Evolutionary conservation across 208 protist genomes (phyloP).

Genomic region (Trypanosoma theileri): DNA sequence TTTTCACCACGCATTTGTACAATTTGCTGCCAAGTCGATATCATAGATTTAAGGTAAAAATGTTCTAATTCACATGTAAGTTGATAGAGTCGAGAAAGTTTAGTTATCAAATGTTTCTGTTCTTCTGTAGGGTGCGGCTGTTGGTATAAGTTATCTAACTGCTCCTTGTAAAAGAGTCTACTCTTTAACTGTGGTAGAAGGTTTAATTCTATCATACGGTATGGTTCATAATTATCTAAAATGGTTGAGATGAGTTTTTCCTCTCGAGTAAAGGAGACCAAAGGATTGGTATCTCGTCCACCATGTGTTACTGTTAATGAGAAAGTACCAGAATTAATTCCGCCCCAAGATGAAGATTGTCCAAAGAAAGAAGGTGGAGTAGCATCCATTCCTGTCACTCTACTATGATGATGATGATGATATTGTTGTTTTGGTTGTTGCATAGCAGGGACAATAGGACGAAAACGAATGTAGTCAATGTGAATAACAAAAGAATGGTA

Average conservation of each 20-base stretch:
- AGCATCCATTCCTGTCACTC: too few species aligned
- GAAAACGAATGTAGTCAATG: constrained; percentile 77
- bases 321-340: too few species aligned
- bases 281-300: constrained; percentile 4
- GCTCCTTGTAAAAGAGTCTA: constrained; percentile 60
- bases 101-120: constrained; percentile 27
- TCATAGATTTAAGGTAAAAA: constrained; percentile 21
- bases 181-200: constrained; percentile 63
- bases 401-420: neutral
- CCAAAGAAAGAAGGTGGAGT: too few species aligned
- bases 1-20: constrained; percentile 19
- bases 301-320: neutral
- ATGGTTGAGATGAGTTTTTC: constrained; percentile 55
- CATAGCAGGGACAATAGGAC: constrained; percentile 23
- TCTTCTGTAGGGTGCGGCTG: constrained; percentile 37
- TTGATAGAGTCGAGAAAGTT: constrained; percentile 3
- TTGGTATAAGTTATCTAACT: constrained; percentile 45
- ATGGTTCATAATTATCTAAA: constrained; percentile 77
- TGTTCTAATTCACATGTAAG: constrained; percentile 25
- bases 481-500: constrained; percentile 62
- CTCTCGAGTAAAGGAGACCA: constrained; percentile 55
- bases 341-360: too few species aligned
- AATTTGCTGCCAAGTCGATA: constrained; percentile 22
- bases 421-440: constrained; percentile 3
- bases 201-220: constrained; percentile 73